Percentiles rank a stretch among this genome's conserved stretches.
Evolutionary conservation across 192 early-diverging fungal species (phyloP).

Genomic region (Ambispora gerdemannii): DNA sequence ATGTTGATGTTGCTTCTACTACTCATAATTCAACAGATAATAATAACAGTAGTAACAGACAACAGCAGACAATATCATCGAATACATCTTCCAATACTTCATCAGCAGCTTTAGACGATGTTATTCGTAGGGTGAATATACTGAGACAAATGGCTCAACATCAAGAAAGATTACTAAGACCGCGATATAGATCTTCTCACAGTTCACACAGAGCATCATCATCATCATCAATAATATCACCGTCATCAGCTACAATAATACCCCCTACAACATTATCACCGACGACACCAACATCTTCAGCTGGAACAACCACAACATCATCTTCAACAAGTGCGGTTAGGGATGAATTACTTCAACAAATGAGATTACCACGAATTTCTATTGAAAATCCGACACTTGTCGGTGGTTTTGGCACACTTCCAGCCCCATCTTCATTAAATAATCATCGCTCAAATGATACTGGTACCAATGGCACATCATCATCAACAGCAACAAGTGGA

Average conservation of each 20-base stretch:
- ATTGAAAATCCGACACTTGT: neutral
- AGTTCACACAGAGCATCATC: conserved; percentile 16
- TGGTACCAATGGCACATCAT: neutral
- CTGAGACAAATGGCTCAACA: conserved; percentile 22
- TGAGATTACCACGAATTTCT: neutral
- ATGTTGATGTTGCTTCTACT: neutral
- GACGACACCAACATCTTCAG: conserved; percentile 10
- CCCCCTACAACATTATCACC: neutral
- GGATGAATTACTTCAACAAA: neutral
- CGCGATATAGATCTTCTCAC: neutral
- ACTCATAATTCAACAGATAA: neutral
- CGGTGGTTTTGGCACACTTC: neutral
- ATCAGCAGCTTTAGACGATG: conserved; percentile 1
- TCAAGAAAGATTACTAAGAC: neutral
- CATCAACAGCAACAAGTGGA: neutral
- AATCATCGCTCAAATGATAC: neutral
- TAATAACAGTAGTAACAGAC: neutral
- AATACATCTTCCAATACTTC: neutral
- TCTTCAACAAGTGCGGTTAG: neutral
- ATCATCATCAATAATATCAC: neutral
- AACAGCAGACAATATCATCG: neutral
- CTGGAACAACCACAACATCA: neutral
- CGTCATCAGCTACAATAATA: neutral
- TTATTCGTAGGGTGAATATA: conserved; percentile 7
- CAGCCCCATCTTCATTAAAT: neutral